Percentiles rank a stretch among this genome's conserved stretches.
These are phyloP conservation scores for Aspergillus conjunctus DNA, from an alignment of 495 filamentous ascomycete genomes.

Conservation along the genomic window DNA sequence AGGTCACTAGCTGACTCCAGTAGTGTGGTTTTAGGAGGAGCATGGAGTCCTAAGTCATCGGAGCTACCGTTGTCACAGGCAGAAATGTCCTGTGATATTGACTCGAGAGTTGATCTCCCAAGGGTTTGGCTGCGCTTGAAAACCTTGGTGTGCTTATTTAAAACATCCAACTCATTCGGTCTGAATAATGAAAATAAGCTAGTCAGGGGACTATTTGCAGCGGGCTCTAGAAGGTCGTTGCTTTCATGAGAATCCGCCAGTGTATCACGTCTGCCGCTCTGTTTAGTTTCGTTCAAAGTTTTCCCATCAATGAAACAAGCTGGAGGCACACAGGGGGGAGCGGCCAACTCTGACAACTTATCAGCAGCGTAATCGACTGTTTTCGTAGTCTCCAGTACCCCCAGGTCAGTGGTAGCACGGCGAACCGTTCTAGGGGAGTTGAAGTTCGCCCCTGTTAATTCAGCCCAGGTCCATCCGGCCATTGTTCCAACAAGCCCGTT, in stretches of 20 bases:
- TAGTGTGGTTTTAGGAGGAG: slow-evolving; percentile 89
- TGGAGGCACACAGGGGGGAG: not conserved
- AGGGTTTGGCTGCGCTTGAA: slow-evolving; percentile 77
- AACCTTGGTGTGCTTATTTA: slow-evolving; percentile 64
- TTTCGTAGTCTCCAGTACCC: slow-evolving; percentile 33
- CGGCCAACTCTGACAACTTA: slow-evolving; percentile 6
- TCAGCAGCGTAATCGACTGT: slow-evolving; percentile 27
- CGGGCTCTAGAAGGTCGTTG: slow-evolving; percentile 18
- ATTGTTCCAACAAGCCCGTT: slow-evolving; percentile 90
- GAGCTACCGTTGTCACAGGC: slow-evolving; percentile 41
- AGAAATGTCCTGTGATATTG: slow-evolving; percentile 30
- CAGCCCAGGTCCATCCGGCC: slow-evolving; percentile 92
- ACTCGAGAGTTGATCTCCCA: slow-evolving; percentile 33
- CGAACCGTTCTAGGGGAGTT: slow-evolving; percentile 46
- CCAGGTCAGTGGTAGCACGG: slow-evolving; percentile 30
- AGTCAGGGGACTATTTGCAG: slow-evolving; percentile 52
- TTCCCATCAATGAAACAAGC: slow-evolving; percentile 21
- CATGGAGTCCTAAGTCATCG: slow-evolving; percentile 50
- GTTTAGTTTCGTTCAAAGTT: slow-evolving; percentile 16
- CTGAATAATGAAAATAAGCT: slow-evolving; percentile 68
- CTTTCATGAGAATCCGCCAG: slow-evolving; percentile 13
- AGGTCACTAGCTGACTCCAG: slow-evolving; percentile 94
- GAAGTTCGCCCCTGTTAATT: slow-evolving; percentile 81
- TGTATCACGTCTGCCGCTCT: slow-evolving; percentile 10
- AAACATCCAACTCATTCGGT: slow-evolving; percentile 37